Evolutionary conservation across 176 grass and related monocot genomes (phyloP), one percentile per base, ranked within the genome.

Genomic region (Carex myosuroides): DNA sequence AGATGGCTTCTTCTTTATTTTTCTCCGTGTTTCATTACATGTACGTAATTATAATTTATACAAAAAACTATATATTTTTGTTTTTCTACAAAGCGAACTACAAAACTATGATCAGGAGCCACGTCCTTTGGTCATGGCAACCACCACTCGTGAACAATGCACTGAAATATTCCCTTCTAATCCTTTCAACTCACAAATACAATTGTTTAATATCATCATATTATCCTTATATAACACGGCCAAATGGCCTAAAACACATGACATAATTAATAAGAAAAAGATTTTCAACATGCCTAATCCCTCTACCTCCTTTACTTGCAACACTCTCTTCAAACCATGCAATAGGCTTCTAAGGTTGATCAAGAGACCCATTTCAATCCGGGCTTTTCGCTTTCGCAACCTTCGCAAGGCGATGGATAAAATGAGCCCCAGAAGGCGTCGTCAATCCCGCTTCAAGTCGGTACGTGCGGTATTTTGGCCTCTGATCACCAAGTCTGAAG

Each of bases 391-490:
- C 2, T 94, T 94, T 82, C 87, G 89, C 60, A 91, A 82, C 77
- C 85, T 93, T 67, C 86, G 81, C 21, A 94, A 73, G 82, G 79
- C 89, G 3, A 53, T 88, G 20, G 20, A 83, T 35, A 91, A 71
- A 76, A 87, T 84, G 87, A 94, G 85, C 82, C 78, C 81, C 8
- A 82, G 32, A 42, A 58, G 52, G 24, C 83, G 71, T 2, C 88
- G 53, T 8, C 80, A 42, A 6, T 24, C 85, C 62, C 77, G 60
- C 0, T 87, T 87, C 76, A 82, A 16, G 14, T 89, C 84, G 0
- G 80, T 93, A 61, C 84, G 84, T 21, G 74, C 80, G 0, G 86
- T 91, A 12, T 94, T 94, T 88, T 91, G 92, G 89, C 89, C 85
- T 75, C 58, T 85, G 70, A 85, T 75, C 26, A 60, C 52, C 18